These are phyloP conservation scores for Tilletia caries DNA, from an alignment of 1,284 basidiomycete species.

Conservation along the genomic window DNA sequence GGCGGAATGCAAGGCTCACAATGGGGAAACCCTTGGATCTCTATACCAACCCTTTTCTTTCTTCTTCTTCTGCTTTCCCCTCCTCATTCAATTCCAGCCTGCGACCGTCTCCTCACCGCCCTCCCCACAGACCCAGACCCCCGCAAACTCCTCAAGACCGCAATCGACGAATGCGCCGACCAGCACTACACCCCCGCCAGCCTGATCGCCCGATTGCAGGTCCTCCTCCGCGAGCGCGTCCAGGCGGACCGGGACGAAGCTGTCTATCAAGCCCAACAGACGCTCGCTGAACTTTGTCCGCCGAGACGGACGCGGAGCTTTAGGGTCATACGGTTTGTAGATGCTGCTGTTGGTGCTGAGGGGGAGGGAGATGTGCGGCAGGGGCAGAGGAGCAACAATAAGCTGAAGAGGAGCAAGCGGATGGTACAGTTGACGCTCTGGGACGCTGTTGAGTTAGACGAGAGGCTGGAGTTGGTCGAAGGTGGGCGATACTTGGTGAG, in stretches of 20 bases:
- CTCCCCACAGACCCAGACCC: slow-evolving; percentile 18
- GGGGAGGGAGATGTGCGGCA: background rate
- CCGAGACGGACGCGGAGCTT: slow-evolving; percentile 75
- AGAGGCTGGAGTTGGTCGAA: slow-evolving; percentile 8
- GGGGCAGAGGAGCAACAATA: background rate
- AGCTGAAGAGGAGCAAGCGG: slow-evolving; percentile 15
- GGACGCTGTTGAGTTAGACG: slow-evolving; percentile 19
- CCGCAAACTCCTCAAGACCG: slow-evolving; percentile 20
- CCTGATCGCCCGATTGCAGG: slow-evolving; percentile 15
- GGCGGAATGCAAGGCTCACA: too few species aligned
- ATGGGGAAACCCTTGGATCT: too few species aligned
- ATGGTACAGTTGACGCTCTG: slow-evolving; percentile 40
- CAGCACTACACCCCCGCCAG: too few species aligned
- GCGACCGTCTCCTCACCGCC: slow-evolving; percentile 23
- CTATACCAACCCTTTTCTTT: too few species aligned
- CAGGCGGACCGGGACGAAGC: slow-evolving; percentile 15
- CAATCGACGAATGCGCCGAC: slow-evolving; percentile 14
- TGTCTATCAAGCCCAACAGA: slow-evolving; percentile 9
- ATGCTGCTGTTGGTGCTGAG: slow-evolving; percentile 59
- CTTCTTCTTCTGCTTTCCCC: background rate
- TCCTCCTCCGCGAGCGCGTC: slow-evolving; percentile 18
- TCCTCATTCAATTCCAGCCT: too few species aligned
- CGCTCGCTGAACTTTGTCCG: slow-evolving; percentile 66
- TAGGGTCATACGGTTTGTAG: slow-evolving; percentile 71
- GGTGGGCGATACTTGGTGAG: slow-evolving; percentile 24